These are phyloP conservation scores for Pestalotiopsis sp. DNA, from an alignment of 2,329 filamentous ascomycete genomes.

Conservation along the genomic window DNA sequence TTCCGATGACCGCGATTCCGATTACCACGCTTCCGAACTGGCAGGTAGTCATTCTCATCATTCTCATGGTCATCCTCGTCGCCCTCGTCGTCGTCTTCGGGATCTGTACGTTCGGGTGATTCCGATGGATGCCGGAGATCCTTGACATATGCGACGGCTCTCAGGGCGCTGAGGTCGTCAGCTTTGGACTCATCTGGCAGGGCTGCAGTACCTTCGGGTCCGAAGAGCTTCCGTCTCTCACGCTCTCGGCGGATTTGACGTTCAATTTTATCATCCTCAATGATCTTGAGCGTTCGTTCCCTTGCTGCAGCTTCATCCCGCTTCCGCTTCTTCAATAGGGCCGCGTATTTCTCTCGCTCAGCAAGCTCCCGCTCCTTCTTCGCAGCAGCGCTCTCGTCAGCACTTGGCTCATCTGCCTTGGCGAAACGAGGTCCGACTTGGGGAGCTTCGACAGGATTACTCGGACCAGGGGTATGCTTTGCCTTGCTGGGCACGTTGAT, in stretches of 20 bases:
- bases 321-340: constrained; percentile 16
- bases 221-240: not conserved
- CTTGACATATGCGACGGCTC: no score
- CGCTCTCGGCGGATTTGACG: not conserved
- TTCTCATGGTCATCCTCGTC: no score
- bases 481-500: constrained; percentile 12
- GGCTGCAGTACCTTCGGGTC: not conserved
- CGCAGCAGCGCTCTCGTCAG: not conserved
- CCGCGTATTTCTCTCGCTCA: constrained; percentile 16
- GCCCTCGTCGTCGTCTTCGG: no score
- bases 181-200: not conserved
- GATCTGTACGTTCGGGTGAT: no score
- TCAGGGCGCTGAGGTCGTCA: no score
- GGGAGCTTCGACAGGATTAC: not conserved
- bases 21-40: no score
- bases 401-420: not conserved
- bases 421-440: not conserved
- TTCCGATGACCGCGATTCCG: no score
- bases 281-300: constrained; percentile 16
- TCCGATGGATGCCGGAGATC: no score
- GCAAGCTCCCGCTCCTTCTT: constrained; percentile 13
- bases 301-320: constrained; percentile 11
- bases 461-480: not conserved
- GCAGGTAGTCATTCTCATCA: no score
- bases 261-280: constrained; percentile 20